Base-by-base conservation (phyloP, 805 yeast genomes). In the Pichia membranifaciens region DNA sequence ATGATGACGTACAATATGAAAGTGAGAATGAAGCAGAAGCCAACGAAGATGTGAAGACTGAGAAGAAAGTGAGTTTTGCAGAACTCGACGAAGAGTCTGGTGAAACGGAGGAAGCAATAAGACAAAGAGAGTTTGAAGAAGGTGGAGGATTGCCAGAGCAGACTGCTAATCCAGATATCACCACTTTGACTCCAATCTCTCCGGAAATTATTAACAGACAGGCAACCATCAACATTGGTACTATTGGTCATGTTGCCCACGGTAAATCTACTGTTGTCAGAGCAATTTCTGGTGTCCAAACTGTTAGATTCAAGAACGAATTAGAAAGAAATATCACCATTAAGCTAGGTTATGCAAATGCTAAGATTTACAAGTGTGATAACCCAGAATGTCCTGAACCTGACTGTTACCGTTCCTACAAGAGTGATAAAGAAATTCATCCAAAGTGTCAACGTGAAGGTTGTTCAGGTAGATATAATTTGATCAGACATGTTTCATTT, bases 81-180 rank as follows among this genome's bases (percentile, higher is more conserved):
- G 82, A 77, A 29, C 66, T 82, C 29, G 87, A 82, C 43, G 61
- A 58, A 28, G 87, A 80, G 54, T 79, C 75, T 51, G 84, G 75
- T 42, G 71, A 72, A 45, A 66, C 68, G 34, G 87, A 80, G 51
- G 95, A 84, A 62, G 96, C 85, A 66, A 78, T 76, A 51, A 82
- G 88, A 60, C 75, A 76, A 60, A 76, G 81, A 62, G 97, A 91
- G 66, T 90, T 93, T 59, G 95, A 87, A 75, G 98, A 88, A 69
- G 96, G 98, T 67, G 98, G 98, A 50, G 99, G 99, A 45, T 78
- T 93, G 50, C 99, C 99, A 47, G 96, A 86, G 66, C 99, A 93
- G 71, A 96, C 96, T 49, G 84, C 76, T 35, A 74, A 87, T 69
- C 95, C 95, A 49, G 96, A 90, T 64, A 84, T 91, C 61, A 56